Conservation (phyloP, 2,329 filamentous ascomycete species). For the Biscogniauxia marginata region DNA sequence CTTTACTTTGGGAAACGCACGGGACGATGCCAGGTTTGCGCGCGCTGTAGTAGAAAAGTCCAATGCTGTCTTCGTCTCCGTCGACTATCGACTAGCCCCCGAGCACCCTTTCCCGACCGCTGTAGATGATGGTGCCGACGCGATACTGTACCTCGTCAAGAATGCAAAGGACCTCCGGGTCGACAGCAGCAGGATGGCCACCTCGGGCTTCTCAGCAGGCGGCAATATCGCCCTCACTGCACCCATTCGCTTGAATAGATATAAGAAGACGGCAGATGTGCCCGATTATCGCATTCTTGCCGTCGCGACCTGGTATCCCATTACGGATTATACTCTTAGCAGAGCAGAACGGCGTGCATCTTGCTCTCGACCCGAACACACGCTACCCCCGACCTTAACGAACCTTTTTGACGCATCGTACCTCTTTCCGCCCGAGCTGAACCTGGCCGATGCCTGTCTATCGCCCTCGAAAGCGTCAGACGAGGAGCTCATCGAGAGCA, state of each 20-base stretch:
- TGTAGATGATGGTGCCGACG: slow-evolving; percentile 65
- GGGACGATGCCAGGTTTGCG: slow-evolving; percentile 63
- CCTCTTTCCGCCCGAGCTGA: slow-evolving; percentile 50
- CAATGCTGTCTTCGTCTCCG: slow-evolving; percentile 59
- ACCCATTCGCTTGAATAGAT: slow-evolving; percentile 33
- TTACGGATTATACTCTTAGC: slow-evolving; percentile 59
- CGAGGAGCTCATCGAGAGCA: slow-evolving; percentile 42
- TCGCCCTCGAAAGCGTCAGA: slow-evolving; percentile 58
- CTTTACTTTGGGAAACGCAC: slow-evolving; percentile 61
- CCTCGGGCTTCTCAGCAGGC: slow-evolving; percentile 65
- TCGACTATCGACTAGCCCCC: slow-evolving; percentile 68
- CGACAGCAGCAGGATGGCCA: slow-evolving; percentile 53
- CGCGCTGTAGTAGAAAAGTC: slow-evolving; percentile 50
- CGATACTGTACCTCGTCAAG: slow-evolving; percentile 58
- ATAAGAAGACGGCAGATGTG: slow-evolving; percentile 27
- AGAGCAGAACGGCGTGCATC: slow-evolving; percentile 55
- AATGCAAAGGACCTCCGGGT: slow-evolving; percentile 57
- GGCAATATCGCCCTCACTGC: slow-evolving; percentile 54
- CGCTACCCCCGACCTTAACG: slow-evolving; percentile 56
- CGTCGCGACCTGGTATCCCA: slow-evolving; percentile 60
- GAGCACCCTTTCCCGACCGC: slow-evolving; percentile 63
- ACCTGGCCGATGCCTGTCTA: slow-evolving; percentile 53
- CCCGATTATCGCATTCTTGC: slow-evolving; percentile 49
- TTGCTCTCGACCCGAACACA: slow-evolving; percentile 55
- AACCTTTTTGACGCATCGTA: slow-evolving; percentile 64